Base-by-base conservation (phyloP, 345 rosid species). In the Aethionema arabicum region DNA sequence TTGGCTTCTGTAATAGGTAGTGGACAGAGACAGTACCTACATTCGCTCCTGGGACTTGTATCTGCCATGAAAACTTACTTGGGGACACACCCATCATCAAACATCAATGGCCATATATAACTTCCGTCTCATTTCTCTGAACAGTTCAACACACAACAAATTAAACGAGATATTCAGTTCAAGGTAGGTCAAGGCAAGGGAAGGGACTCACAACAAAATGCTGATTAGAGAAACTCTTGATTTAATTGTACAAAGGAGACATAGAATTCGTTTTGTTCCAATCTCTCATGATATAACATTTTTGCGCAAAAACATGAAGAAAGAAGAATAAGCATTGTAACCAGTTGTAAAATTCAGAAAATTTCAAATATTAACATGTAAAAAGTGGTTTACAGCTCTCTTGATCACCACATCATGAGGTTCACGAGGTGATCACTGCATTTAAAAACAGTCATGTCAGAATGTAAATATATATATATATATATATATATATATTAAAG, bases 401-500 rank as follows among this genome's bases (percentile, higher is more conserved):
- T 72, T 86, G 67, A 92, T 93, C 56, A 89, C 93, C 27, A 21
- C 27, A 21, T 9, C 21, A 16, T 53, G 56, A 66, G 98, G 88
- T 21, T 92, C 98, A 75, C 89, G 98, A 61, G 96, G 95, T n/a
- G 83, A 84, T 78, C 89, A 79, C 95, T 92, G 84, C 80, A 82
- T 45, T 60, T 16, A 39, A 21, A 66, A 62, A 54, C 2, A 2
- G 27, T 21, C 27, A 1, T 21, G 27, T 21, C 2, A 21, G 27
- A 21, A 21, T 21, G 27, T 21, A 21, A 21, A 1, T 1, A 1
- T 21, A 21, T 21, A 21, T 21, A 21, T 21, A 21, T 21, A 21
- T 21, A 21, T 21, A 40, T 40, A 40, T 21, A 21, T 21, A 21
- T 21, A 21, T 21, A 2, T 21, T 21, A 21, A 1, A 21, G 1